Evolutionary conservation across 2,329 filamentous ascomycete genomes (phyloP).

Genomic region (Colletotrichum godetiae): DNA sequence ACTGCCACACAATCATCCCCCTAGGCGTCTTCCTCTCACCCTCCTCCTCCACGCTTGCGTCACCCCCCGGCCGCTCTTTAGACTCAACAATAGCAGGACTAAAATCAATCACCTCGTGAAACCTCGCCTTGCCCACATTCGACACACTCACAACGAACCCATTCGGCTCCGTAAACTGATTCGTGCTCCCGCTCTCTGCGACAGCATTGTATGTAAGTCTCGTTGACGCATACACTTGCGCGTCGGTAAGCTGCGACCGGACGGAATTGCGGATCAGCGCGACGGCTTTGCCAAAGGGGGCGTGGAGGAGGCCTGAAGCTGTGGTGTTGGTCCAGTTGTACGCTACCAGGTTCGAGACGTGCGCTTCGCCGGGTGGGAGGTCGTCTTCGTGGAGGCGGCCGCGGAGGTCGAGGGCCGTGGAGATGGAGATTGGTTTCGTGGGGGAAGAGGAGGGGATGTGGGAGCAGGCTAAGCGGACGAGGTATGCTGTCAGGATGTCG

Average conservation of each 20-base stretch:
- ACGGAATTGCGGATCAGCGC: slow-evolving; percentile 8
- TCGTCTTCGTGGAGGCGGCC: slow-evolving; percentile 18
- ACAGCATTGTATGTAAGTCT: slow-evolving; percentile 24
- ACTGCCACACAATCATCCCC: slow-evolving; percentile 29
- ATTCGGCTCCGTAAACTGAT: slow-evolving; percentile 21
- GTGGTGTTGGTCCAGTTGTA: slow-evolving; percentile 30
- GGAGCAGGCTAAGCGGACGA: slow-evolving; percentile 21
- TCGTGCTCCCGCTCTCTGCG: slow-evolving; percentile 26
- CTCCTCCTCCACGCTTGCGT: neutral
- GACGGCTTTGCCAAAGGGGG: slow-evolving; percentile 16
- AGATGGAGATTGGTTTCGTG: slow-evolving; percentile 1
- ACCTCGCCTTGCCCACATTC: slow-evolving; percentile 26
- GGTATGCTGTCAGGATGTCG: slow-evolving; percentile 27
- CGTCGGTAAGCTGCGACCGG: slow-evolving; percentile 15
- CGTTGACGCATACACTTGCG: slow-evolving; percentile 23
- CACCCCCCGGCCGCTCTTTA: neutral
- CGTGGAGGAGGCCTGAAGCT: neutral
- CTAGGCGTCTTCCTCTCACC: slow-evolving; percentile 12
- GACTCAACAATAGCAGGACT: slow-evolving; percentile 7
- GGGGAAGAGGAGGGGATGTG: neutral
- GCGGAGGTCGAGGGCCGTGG: slow-evolving; percentile 27
- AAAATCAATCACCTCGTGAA: slow-evolving; percentile 30
- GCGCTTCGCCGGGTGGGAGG: slow-evolving; percentile 3
- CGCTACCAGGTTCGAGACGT: slow-evolving; percentile 24
- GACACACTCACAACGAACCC: slow-evolving; percentile 26